Evolutionary conservation across 2,329 filamentous ascomycete species (phyloP), one percentile per base, ranked within the genome.

Genomic region (Talaromyces sp.): DNA sequence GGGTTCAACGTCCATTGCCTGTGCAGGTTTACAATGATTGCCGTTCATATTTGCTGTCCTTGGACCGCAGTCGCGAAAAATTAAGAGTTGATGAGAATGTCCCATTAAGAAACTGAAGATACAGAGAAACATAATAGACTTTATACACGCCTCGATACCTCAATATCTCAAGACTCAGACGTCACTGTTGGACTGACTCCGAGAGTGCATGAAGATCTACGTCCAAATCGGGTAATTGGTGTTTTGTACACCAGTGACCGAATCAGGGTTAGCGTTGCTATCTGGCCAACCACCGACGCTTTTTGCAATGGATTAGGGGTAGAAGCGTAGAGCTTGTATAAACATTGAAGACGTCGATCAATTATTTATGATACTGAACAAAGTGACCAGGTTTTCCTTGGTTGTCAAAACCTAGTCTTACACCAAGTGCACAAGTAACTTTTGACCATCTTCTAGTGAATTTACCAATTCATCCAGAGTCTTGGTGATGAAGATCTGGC

Each of bases 211-310:
- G 25, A 50, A 50, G 22, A 31, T 31, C 22, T 2, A 31, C 1
- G 13, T 50, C 47, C 47, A 13, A 39, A 56, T 56, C 52, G 11
- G 33, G 52, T 56, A 56, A 54, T 54, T 37, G 50, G 50, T 54
- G 50, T 56, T 22, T 25, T 11, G 49, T 22, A n/a, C 52, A 39
- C 33, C 52, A 56, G 25, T 56, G 52, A 17, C 52, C 31, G 22
- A 15, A 56, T 25, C 33, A 19, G n/a, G 49, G 6, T 56, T 56
- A 56, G 33, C n/a, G 27, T 37, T 25, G n/a, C 13, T 56, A 33
- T 25, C 11, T 25, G 33, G n/a, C 31, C 50, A 33, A 56, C 22
- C 33, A 56, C 33, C n/a, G n/a, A 37, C 27, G 0, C 9, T 8
- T n/a, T 22, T 37, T 19, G 17, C 22, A 19, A 6, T 39, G 33